These are phyloP conservation scores for Leptographium galeiforme DNA, from an alignment of 2,329 filamentous ascomycete species.

Conservation along the genomic window DNA sequence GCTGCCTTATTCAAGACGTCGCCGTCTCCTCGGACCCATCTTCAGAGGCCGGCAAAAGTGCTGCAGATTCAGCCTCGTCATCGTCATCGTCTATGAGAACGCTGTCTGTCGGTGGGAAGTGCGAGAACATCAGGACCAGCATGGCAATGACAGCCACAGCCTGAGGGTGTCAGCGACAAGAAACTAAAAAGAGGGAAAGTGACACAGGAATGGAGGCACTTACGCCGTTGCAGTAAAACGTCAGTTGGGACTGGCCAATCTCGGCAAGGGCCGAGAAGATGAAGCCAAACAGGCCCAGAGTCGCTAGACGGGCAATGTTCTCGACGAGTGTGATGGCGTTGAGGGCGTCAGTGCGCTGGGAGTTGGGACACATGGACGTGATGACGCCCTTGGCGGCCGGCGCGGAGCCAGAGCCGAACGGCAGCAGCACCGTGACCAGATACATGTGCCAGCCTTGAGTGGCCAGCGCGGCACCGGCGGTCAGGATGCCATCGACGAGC, in stretches of 20 bases:
- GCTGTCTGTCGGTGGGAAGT: conserved; percentile 27
- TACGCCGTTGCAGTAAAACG: conserved; percentile 55
- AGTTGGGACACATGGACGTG: conserved; percentile 51
- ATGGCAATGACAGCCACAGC: conserved; percentile 37
- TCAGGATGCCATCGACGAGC: conserved; percentile 50
- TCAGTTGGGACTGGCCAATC: conserved; percentile 44
- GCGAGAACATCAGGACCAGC: conserved; percentile 26
- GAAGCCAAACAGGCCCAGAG: conserved; percentile 52
- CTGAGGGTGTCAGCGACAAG: conserved; percentile 18
- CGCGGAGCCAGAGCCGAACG: conserved; percentile 55
- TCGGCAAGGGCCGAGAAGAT: conserved; percentile 51
- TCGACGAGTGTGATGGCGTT: conserved; percentile 58
- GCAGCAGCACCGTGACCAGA: conserved; percentile 81
- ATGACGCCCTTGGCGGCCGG: conserved; percentile 62
- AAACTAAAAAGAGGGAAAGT: not conserved
- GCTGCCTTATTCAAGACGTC: not conserved
- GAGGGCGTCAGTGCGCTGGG: conserved; percentile 50
- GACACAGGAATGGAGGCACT: conserved; percentile 13
- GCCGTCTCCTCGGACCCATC: not conserved
- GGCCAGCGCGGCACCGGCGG: conserved; percentile 48
- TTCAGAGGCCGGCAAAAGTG: not conserved
- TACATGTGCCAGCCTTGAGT: conserved; percentile 69
- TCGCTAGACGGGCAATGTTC: conserved; percentile 51
- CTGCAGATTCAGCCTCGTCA: not conserved
- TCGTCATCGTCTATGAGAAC: conserved; percentile 15